Conservation (phyloP, 139 green algal genomes). For the Penium margaritaceum region DNA sequence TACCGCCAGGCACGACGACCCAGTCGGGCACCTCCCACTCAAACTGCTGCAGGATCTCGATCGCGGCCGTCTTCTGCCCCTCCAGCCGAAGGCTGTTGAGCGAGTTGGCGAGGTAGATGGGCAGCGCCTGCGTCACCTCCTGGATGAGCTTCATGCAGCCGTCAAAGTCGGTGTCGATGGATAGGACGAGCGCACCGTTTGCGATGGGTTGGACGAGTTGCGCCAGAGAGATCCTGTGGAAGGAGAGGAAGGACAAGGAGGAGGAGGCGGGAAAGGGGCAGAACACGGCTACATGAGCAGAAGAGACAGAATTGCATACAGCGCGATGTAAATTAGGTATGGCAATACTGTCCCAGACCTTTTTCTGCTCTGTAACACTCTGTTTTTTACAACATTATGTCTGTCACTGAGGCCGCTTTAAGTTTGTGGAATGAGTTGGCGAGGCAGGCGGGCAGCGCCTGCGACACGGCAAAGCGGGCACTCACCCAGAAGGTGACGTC, state of each 20-base stretch:
- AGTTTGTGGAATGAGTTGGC: too few relatives aligned
- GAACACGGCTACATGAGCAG: too few relatives aligned
- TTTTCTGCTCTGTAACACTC: too few relatives aligned
- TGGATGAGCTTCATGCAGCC: conserved; percentile 97
- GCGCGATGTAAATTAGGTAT: too few relatives aligned
- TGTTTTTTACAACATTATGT: too few relatives aligned
- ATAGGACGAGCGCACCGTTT: conserved; percentile 93
- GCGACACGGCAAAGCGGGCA: too few relatives aligned
- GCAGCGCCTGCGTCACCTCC: conserved; percentile 79
- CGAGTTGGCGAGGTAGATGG: conserved; percentile 98
- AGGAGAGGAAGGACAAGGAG: background rate
- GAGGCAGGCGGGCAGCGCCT: too few relatives aligned
- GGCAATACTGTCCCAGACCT: too few relatives aligned
- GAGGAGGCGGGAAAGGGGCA: background rate
- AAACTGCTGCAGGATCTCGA: conserved; percentile 99
- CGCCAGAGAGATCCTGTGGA: conserved; percentile 53
- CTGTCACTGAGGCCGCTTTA: too few relatives aligned
- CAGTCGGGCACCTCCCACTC: conserved; percentile 96
- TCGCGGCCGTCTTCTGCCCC: conserved; percentile 98
- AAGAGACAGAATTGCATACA: too few relatives aligned
- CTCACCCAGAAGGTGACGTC: too few relatives aligned
- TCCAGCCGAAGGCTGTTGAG: conserved; percentile 97
- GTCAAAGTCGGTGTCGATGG: conserved; percentile 99
- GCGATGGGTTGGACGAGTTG: conserved; percentile 98
- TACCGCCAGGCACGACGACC: conserved; percentile 94